Percentiles rank a stretch among this genome's conserved stretches.
phyloP scores from a whole-genome alignment of 1,284 basidiomycete species.

The Termitomyces sp. region DNA sequence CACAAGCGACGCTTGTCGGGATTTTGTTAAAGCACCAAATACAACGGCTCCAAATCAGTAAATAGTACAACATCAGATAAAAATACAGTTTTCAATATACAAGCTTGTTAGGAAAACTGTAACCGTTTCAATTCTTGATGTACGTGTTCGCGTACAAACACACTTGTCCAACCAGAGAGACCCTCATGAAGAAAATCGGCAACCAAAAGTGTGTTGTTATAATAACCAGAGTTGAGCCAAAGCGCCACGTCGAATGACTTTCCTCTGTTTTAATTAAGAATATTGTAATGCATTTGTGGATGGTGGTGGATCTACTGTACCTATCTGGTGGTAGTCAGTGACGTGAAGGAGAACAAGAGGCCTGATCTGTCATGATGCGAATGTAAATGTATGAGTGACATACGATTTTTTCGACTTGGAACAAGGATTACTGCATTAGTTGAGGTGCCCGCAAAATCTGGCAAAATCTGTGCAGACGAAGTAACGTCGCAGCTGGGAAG shows the following conservation, averaged over 20 bases:
- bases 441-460: neutral
- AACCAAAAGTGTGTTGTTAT: too few relatives aligned
- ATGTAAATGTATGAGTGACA: neutral
- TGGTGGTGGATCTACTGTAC: neutral
- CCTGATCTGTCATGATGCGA: neutral
- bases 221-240: too few relatives aligned
- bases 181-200: too few relatives aligned
- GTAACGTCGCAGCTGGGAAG: neutral
- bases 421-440: neutral
- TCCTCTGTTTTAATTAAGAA: too few relatives aligned
- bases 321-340: neutral
- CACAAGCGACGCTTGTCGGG: neutral
- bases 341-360: neutral
- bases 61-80: neutral
- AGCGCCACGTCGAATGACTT: neutral
- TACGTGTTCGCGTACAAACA: too few relatives aligned
- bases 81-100: neutral
- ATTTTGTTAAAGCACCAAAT: neutral
- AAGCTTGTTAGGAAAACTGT: too few relatives aligned
- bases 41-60: neutral
- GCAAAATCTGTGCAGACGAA: too few relatives aligned
- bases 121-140: too few relatives aligned
- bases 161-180: too few relatives aligned
- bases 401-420: neutral
- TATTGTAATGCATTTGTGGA: neutral